Percentiles rank a stretch among this genome's conserved stretches.
phyloP scores from a whole-genome alignment of 495 filamentous ascomycete genomes.

The Lophiotrema nucula region DNA sequence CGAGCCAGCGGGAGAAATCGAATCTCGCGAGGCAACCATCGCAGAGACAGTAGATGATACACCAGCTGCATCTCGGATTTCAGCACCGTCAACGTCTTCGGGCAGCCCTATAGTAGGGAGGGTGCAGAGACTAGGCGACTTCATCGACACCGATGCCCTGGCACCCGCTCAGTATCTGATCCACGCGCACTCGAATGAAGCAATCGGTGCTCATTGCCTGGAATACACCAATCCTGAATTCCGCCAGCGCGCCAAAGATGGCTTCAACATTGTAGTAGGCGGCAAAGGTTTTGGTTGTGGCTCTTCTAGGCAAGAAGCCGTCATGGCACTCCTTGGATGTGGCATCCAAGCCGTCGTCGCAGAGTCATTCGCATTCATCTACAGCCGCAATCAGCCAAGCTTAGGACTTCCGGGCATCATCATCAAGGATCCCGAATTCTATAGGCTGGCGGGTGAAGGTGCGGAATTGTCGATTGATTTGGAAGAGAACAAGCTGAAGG shows the following conservation, averaged over 20 bases:
- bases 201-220: conserved; percentile 41
- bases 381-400: conserved; percentile 44
- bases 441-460: conserved; percentile 38
- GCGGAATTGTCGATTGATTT: conserved; percentile 40
- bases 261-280: conserved; percentile 45
- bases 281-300: conserved; percentile 48
- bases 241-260: conserved; percentile 37
- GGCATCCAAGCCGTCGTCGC: conserved; percentile 46
- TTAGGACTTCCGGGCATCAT: conserved; percentile 45
- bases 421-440: conserved; percentile 41
- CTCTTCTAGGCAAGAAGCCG: conserved; percentile 47
- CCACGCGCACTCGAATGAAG: conserved; percentile 34
- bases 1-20: conserved; percentile 17
- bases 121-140: conserved; percentile 44
- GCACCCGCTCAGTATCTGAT: conserved; percentile 42
- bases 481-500: conserved; percentile 15
- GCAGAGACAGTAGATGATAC: neutral
- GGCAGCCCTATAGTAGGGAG: conserved; percentile 31
- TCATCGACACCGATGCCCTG: conserved; percentile 46
- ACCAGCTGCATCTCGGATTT: too few species aligned
- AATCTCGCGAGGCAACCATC: neutral
- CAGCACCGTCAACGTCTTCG: conserved; percentile 3
- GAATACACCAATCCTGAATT: conserved; percentile 45
- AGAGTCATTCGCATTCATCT: conserved; percentile 47
- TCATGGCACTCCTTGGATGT: conserved; percentile 41